Conservation (phyloP, 2,329 filamentous ascomycete genomes). For the Anisogramma anomala region DNA sequence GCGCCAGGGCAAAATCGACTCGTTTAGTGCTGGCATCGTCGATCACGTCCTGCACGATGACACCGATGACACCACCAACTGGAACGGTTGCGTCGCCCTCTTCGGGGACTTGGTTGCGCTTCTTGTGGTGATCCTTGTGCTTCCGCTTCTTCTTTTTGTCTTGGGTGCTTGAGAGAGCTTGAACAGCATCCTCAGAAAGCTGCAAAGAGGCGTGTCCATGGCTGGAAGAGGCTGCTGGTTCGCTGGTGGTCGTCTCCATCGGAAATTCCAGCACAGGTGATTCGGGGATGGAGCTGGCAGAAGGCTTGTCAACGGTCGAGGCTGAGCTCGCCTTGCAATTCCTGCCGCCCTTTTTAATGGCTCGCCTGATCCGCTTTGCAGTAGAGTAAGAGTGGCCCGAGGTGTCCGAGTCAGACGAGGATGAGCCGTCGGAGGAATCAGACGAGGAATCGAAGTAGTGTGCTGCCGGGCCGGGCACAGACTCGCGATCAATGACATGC, state of each 20-base stretch:
- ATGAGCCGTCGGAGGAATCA: slow-evolving; percentile 24
- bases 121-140: slow-evolving; percentile 15
- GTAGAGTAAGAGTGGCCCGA: slow-evolving; percentile 31
- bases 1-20: slow-evolving; percentile 32
- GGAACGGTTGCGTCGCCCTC: slow-evolving; percentile 4
- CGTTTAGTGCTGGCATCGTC: slow-evolving; percentile 23
- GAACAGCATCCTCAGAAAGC: slow-evolving; percentile 10
- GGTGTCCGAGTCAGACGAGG: slow-evolving; percentile 48
- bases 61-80: not conserved
- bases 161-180: slow-evolving; percentile 12
- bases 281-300: not conserved
- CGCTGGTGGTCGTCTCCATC: slow-evolving; percentile 12
- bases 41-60: slow-evolving; percentile 7
- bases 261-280: slow-evolving; percentile 4
- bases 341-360: slow-evolving; percentile 45
- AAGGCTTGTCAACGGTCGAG: slow-evolving; percentile 27
- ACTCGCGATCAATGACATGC: slow-evolving; percentile 49
- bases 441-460: slow-evolving; percentile 51
- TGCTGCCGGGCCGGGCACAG: slow-evolving; percentile 54
- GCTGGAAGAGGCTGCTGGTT: slow-evolving; percentile 11
- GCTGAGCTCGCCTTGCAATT: slow-evolving; percentile 56
- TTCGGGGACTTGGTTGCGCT: slow-evolving; percentile 21
- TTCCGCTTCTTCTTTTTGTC: slow-evolving; percentile 15
- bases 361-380: slow-evolving; percentile 52
- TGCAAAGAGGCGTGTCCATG: slow-evolving; percentile 4